Percentiles rank a stretch among this genome's conserved stretches.
Evolutionary conservation across 169 alveolate species (phyloP).

Genomic region (Plasmodium reichenowi): DNA sequence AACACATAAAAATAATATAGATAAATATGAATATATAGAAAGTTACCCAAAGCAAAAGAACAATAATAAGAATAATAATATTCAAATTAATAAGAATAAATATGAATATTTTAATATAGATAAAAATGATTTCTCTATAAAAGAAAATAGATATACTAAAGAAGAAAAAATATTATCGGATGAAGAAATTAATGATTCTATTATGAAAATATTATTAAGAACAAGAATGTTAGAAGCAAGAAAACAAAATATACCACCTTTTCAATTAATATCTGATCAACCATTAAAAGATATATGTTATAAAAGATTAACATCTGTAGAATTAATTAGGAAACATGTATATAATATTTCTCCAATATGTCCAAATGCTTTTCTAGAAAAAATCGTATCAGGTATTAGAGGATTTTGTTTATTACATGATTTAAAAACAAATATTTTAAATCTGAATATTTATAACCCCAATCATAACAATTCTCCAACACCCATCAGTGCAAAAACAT

Average conservation of each 20-base stretch:
- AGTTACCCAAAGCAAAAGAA: neutral
- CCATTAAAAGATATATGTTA: constrained; percentile 74
- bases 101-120: constrained; percentile 43
- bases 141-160: constrained; percentile 11
- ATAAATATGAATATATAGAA: no score
- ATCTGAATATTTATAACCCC: neutral
- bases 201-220: constrained; percentile 57
- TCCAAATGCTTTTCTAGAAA: constrained; percentile 61
- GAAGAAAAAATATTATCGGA: constrained; percentile 47
- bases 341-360: constrained; percentile 71
- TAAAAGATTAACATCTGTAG: constrained; percentile 52
- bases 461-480: neutral
- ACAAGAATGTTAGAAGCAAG: constrained; percentile 77
- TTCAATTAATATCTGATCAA: constrained; percentile 72
- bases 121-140: neutral
- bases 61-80: neutral
- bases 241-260: constrained; percentile 74
- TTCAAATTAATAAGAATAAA: constrained; percentile 2
- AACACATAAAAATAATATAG: no score
- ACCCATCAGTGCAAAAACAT: neutral
- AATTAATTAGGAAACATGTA: constrained; percentile 57
- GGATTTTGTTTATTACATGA: constrained; percentile 73
- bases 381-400: constrained; percentile 50
- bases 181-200: constrained; percentile 50
- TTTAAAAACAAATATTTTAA: constrained; percentile 27